These are phyloP conservation scores for Potentilla sterilis DNA, from an alignment of 306 rosid species.

Conservation along the genomic window DNA sequence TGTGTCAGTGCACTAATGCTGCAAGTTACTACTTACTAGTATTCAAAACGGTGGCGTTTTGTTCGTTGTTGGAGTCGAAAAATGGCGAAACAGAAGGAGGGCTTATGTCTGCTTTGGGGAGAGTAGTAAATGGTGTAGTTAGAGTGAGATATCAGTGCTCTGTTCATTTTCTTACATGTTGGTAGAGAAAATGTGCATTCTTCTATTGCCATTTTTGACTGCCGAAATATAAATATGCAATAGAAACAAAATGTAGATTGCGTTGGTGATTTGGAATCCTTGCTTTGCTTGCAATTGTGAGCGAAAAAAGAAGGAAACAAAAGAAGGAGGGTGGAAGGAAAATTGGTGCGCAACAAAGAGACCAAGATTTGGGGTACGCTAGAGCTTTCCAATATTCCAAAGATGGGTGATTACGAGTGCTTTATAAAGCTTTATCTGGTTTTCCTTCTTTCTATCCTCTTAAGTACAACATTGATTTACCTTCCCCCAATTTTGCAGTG, in stretches of 20 bases:
- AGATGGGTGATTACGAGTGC: neutral
- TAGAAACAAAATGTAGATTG: neutral
- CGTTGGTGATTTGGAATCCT: constrained; percentile 28
- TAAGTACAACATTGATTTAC: neutral
- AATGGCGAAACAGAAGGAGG: neutral
- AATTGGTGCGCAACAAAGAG: constrained; percentile 9
- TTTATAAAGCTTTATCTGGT: neutral
- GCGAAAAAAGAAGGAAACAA: constrained; percentile 31
- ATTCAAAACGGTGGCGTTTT: neutral
- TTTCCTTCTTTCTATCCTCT: neutral
- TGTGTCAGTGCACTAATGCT: neutral
- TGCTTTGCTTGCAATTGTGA: constrained; percentile 41
- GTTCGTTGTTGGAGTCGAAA: neutral
- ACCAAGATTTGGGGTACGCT: neutral
- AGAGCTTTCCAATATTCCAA: constrained; percentile 32
- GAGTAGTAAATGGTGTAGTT: constrained; percentile 12
- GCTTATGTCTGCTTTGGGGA: neutral
- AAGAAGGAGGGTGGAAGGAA: neutral
- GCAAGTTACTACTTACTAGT: neutral
- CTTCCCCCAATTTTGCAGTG: neutral
- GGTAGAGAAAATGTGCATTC: neutral
- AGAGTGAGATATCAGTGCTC: constrained; percentile 13
- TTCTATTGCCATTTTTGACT: constrained; percentile 11
- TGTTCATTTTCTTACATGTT: neutral
- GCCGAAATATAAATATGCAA: neutral